Conservation (phyloP, 768 basidiomycete genomes). For the Lactarius quietus region DNA sequence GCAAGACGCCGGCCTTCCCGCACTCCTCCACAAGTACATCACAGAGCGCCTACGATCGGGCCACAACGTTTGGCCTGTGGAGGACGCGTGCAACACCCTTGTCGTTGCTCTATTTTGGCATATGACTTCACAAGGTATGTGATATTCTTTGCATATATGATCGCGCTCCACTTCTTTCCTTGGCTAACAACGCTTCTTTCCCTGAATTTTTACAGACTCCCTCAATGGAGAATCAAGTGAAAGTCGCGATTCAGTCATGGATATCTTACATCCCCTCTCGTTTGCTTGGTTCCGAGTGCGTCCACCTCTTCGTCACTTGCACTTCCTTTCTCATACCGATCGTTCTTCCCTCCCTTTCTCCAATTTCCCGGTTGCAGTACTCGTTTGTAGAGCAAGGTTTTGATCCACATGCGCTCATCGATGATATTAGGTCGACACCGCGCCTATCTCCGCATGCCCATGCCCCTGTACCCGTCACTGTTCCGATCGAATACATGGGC, state of each 20-base stretch:
- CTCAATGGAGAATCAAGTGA: conserved; percentile 21
- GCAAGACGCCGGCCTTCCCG: conserved; percentile 8
- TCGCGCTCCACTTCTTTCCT: conserved; percentile 13
- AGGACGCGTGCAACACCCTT: conserved; percentile 19
- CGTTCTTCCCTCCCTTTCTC: conserved; percentile 3
- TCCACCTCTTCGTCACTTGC: not conserved
- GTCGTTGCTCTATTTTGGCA: conserved; percentile 27
- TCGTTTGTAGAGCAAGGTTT: conserved; percentile 20
- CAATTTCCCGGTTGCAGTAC: conserved; percentile 17
- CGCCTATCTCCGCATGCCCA: conserved; percentile 1
- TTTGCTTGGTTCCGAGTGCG: conserved; percentile 25
- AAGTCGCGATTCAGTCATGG: conserved; percentile 15
- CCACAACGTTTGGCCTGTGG: conserved; percentile 20
- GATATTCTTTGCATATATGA: not conserved
- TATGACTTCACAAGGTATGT: conserved; percentile 25
- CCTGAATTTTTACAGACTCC: conserved; percentile 7
- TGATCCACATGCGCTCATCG: conserved; percentile 13
- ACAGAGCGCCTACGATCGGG: conserved; percentile 9
- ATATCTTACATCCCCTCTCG: conserved; percentile 14
- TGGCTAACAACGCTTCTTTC: not conserved
- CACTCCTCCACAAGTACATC: conserved; percentile 17
- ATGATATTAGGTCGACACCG: not conserved
- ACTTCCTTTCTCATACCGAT: conserved; percentile 9
- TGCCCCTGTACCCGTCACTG: not conserved
- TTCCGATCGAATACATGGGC: conserved; percentile 12